These are phyloP conservation scores for Globisporangium paddicum DNA, from an alignment of 352 stramenopile genomes.

Conservation along the genomic window DNA sequence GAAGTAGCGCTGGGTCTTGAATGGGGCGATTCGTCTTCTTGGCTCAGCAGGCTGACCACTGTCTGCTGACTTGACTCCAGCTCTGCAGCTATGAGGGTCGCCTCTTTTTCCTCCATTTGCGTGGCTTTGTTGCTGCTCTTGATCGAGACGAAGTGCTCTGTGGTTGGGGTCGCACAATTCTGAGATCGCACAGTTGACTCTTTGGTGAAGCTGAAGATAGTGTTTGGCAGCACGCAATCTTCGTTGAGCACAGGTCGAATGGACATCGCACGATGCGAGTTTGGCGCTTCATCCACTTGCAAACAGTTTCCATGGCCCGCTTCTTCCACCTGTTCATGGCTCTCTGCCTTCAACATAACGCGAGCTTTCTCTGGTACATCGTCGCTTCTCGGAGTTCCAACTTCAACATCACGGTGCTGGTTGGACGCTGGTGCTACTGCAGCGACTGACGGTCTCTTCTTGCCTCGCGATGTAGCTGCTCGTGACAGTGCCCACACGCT, in stretches of 20 bases:
- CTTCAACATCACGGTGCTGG: not conserved
- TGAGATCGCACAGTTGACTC: not conserved
- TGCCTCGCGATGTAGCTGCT: not conserved
- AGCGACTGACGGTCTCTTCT: not conserved
- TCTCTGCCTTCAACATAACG: not conserved
- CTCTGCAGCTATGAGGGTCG: not conserved
- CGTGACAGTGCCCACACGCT: slow-evolving; percentile 32
- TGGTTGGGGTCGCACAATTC: not conserved
- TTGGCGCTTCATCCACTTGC: not conserved
- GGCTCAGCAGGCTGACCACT: not conserved
- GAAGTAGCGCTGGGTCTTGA: not conserved
- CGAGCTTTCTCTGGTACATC: not conserved
- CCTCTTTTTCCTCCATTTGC: not conserved
- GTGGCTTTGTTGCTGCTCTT: not conserved
- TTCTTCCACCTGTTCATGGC: not conserved
- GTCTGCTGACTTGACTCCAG: not conserved
- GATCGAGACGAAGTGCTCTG: not conserved
- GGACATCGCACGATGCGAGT: not conserved
- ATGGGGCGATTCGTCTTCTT: not conserved
- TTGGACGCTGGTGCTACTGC: not conserved
- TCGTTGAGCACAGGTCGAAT: not conserved
- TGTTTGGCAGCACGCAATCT: not conserved
- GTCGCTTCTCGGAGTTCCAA: not conserved
- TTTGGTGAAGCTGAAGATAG: slow-evolving; percentile 7
- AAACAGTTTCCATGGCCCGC: too few species aligned